Evolutionary conservation across 352 stramenopile genomes (phyloP).

Genomic region (Pythium aristosporum): DNA sequence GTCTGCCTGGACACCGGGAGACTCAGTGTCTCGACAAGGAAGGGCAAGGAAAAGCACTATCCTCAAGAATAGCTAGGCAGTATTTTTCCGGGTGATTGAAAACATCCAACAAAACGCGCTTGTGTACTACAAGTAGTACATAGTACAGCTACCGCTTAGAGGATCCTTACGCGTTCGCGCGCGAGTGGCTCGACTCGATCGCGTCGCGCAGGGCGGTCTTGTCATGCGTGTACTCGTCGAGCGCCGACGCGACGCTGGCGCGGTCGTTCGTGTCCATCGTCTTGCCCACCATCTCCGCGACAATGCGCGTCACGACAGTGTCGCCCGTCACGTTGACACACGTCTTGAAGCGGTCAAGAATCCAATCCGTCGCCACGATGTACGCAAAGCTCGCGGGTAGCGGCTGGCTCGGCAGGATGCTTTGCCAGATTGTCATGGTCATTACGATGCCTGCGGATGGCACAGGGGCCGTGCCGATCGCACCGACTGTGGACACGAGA

Average conservation of each 20-base stretch:
- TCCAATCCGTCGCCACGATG: constrained; percentile 62
- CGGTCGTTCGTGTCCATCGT: constrained; percentile 23
- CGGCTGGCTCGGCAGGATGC: constrained; percentile 30
- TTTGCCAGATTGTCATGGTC: constrained; percentile 42
- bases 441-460: constrained; percentile 35
- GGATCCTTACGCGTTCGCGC: no score
- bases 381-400: constrained; percentile 62
- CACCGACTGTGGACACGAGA: constrained; percentile 32
- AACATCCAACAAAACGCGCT: no score
- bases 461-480: constrained; percentile 32
- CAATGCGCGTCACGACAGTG: constrained; percentile 57
- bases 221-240: background rate
- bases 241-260: constrained; percentile 21
- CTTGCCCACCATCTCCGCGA: constrained; percentile 37
- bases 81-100: no score
- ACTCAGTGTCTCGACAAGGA: no score
- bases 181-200: background rate
- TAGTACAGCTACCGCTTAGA: no score
- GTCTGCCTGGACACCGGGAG: no score
- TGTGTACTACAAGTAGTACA: no score
- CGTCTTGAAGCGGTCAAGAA: constrained; percentile 59
- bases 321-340: constrained; percentile 62
- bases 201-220: background rate
- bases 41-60: no score
- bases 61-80: no score